Percentiles rank a stretch among this genome's conserved stretches.
Evolutionary conservation across 2,329 filamentous ascomycete genomes (phyloP).

Genomic region (Sclerotinia trifoliorum): DNA sequence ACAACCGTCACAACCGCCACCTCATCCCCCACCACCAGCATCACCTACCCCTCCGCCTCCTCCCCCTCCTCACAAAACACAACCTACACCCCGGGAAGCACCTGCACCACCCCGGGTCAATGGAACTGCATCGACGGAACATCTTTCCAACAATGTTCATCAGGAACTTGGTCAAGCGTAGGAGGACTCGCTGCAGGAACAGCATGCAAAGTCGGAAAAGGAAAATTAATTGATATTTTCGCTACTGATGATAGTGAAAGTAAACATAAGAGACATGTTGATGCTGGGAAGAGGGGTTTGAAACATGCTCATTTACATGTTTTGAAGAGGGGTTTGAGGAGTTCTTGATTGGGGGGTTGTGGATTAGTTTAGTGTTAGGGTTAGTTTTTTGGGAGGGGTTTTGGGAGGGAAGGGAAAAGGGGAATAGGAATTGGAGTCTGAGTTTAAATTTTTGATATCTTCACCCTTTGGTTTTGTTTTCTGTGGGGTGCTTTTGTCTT

Average conservation of each 20-base stretch:
- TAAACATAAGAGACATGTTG: not conserved
- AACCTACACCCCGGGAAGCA: slow-evolving; percentile 41
- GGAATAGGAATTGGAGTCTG: no score
- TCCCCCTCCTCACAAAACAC: not conserved
- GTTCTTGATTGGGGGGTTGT: no score
- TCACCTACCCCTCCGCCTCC: not conserved
- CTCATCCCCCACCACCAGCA: not conserved
- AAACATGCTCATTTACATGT: not conserved
- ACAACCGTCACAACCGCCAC: not conserved
- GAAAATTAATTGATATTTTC: slow-evolving; percentile 42
- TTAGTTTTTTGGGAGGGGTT: no score
- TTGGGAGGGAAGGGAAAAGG: no score
- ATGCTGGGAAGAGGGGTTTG: not conserved
- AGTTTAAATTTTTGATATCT: not conserved
- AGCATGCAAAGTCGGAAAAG: slow-evolving; percentile 44
- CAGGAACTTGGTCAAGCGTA: slow-evolving; percentile 47
- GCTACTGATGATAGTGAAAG: not conserved
- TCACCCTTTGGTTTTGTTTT: no score
- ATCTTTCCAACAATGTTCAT: slow-evolving; percentile 53
- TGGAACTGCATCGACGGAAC: slow-evolving; percentile 53
- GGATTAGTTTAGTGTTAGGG: no score
- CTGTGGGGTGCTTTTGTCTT: not conserved
- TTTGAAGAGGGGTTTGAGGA: not conserved
- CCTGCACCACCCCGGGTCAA: slow-evolving; percentile 48
- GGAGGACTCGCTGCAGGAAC: slow-evolving; percentile 47